A percentile compares a stretch with the other conserved stretches of the same genome.
Evolutionary conservation across 768 basidiomycete genomes (phyloP).

Genomic region (Hygrophorus russula): DNA sequence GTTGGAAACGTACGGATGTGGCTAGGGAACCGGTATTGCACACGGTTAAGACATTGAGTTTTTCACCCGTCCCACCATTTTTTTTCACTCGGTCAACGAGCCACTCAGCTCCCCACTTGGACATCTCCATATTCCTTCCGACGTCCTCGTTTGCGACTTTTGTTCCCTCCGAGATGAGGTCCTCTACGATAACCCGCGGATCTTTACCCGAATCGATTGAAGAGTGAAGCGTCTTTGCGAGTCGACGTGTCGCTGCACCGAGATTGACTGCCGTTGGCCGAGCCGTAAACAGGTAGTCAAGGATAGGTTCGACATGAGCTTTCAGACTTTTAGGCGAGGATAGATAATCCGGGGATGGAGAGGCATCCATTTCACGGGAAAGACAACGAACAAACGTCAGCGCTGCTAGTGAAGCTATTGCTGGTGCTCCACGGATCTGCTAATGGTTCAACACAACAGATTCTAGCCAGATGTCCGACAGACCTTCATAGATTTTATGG

Average conservation of each 20-base stretch:
- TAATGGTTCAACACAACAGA: background rate
- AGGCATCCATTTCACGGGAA: constrained; percentile 34
- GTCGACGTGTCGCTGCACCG: constrained; percentile 69
- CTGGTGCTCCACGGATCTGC: constrained; percentile 79
- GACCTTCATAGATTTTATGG: constrained; percentile 95
- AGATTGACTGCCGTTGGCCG: constrained; percentile 98
- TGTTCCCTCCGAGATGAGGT: constrained; percentile 60
- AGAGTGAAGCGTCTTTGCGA: constrained; percentile 38
- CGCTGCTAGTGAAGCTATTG: constrained; percentile 87
- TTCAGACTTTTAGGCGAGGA: constrained; percentile 39
- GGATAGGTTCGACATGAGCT: constrained; percentile 41
- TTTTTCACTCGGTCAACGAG: constrained; percentile 40
- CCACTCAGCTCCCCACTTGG: constrained; percentile 81
- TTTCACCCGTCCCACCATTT: constrained; percentile 23
- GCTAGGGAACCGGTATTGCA: constrained; percentile 98
- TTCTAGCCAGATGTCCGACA: background rate
- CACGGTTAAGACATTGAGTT: constrained; percentile 79
- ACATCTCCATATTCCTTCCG: constrained; percentile 78
- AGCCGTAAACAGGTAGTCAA: constrained; percentile 71
- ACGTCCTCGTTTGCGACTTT: constrained; percentile 82
- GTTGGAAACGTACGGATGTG: constrained; percentile 58
- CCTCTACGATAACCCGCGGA: constrained; percentile 37
- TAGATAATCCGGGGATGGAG: constrained; percentile 43
- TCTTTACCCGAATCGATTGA: constrained; percentile 31
- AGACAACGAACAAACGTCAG: constrained; percentile 64